These are phyloP conservation scores for Aspergillus sergii DNA, from an alignment of 2,329 filamentous ascomycete genomes.

Conservation along the genomic window DNA sequence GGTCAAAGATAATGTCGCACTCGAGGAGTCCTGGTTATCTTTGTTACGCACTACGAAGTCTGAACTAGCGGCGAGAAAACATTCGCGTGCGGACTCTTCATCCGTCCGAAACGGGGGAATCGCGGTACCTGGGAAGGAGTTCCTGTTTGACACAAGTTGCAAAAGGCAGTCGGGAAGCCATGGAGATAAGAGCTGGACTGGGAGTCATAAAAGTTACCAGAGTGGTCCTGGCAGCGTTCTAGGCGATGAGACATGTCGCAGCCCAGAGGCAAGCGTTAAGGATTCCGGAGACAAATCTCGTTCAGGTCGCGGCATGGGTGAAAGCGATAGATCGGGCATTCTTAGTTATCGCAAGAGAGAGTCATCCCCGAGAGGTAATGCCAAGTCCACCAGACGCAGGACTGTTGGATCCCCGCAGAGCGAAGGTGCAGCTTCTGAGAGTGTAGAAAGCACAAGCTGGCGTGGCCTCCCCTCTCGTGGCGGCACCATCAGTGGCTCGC, in stretches of 20 bases:
- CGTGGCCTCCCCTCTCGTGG: slow-evolving; percentile 31
- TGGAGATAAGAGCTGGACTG: slow-evolving; percentile 20
- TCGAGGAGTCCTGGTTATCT: slow-evolving; percentile 76
- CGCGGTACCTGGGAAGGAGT: slow-evolving; percentile 28
- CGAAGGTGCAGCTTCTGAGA: slow-evolving; percentile 27
- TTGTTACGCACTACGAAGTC: slow-evolving; percentile 44
- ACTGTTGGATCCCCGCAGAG: slow-evolving; percentile 28
- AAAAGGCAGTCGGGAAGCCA: slow-evolving; percentile 16
- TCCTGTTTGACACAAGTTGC: slow-evolving; percentile 8
- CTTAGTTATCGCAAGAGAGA: slow-evolving; percentile 32
- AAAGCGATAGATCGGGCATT: slow-evolving; percentile 13
- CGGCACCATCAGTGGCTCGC: slow-evolving; percentile 51
- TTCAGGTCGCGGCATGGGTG: slow-evolving; percentile 18
- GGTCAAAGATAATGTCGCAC: slow-evolving; percentile 72
- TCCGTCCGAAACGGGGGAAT: slow-evolving; percentile 20
- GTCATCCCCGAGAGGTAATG: slow-evolving; percentile 32
- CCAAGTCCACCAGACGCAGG: slow-evolving; percentile 31
- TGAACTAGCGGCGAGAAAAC: slow-evolving; percentile 9
- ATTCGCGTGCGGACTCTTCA: slow-evolving; percentile 13
- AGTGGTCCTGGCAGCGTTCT: slow-evolving; percentile 19
- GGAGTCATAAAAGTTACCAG: slow-evolving; percentile 21
- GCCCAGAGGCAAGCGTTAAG: slow-evolving; percentile 13
- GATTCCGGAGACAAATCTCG: slow-evolving; percentile 17
- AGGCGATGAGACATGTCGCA: slow-evolving; percentile 17
- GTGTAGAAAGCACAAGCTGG: slow-evolving; percentile 25